phyloP scores from a whole-genome alignment of 2,329 filamentous ascomycete genomes.

The Penicillium sp. region DNA sequence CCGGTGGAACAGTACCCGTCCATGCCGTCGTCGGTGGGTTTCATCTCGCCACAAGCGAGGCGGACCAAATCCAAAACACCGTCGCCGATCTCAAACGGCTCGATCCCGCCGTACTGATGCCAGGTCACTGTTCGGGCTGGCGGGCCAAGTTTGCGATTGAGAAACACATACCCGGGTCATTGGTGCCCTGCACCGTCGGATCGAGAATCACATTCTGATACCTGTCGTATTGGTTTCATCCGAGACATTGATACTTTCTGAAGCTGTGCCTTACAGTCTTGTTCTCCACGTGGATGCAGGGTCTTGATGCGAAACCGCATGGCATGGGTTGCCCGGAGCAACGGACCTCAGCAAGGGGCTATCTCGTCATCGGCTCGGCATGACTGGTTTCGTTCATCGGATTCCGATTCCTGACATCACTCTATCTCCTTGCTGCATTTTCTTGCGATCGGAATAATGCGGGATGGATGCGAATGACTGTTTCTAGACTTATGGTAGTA shows the following conservation, averaged over 20 bases:
- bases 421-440: conserved; percentile 21
- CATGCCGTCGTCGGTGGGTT: conserved; percentile 56
- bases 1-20: conserved; percentile 41
- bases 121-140: conserved; percentile 59
- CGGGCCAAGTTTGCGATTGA: conserved; percentile 56
- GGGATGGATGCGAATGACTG: background rate
- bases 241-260: background rate
- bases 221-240: background rate
- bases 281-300: conserved; percentile 21
- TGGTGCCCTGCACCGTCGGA: conserved; percentile 55
- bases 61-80: conserved; percentile 46
- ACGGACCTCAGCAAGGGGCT: conserved; percentile 14
- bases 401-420: conserved; percentile 10
- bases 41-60: conserved; percentile 52
- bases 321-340: conserved; percentile 16
- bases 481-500: background rate
- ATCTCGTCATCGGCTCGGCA: conserved; percentile 13
- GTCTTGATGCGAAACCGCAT: conserved; percentile 11
- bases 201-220: conserved; percentile 42
- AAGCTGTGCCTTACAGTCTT: conserved; percentile 15
- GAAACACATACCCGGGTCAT: conserved; percentile 50
- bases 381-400: conserved; percentile 5
- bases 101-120: conserved; percentile 51
- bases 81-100: conserved; percentile 51
- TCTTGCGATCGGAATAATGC: conserved; percentile 16